Conservation (phyloP, 2,329 filamentous ascomycete genomes). For the Aspergillus texensis region DNA sequence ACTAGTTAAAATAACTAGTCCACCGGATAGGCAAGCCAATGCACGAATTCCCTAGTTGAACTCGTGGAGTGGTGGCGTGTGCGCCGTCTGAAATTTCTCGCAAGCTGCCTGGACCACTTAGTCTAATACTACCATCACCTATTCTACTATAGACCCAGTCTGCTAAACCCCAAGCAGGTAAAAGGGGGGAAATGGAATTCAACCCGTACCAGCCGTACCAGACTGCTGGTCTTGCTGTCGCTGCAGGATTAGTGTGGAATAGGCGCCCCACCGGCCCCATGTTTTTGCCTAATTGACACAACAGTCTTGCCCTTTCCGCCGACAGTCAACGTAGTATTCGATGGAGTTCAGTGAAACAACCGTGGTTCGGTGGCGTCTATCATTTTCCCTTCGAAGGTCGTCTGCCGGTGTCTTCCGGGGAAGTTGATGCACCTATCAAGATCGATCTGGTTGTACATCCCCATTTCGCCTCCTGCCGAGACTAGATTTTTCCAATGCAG, state of each 20-base stretch:
- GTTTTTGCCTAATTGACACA: background rate
- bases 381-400: background rate
- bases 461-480: slow-evolving; percentile 1
- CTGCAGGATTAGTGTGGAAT: background rate
- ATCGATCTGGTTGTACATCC: background rate
- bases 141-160: background rate
- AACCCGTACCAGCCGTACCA: background rate
- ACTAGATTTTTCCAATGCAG: background rate
- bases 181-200: background rate
- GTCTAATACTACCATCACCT: background rate
- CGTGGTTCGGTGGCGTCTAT: background rate
- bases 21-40: background rate
- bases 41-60: background rate
- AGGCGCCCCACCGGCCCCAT: background rate
- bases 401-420: background rate
- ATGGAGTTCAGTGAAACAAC: background rate
- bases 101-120: background rate
- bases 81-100: background rate
- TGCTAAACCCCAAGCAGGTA: background rate
- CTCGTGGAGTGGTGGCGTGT: background rate
- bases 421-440: slow-evolving; percentile 2
- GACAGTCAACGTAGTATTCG: background rate
- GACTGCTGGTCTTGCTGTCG: background rate
- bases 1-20: background rate
- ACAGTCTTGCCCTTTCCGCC: background rate